Evolutionary conservation across 257 asterid species (phyloP).

Genomic region (Nemophila menziesii): DNA sequence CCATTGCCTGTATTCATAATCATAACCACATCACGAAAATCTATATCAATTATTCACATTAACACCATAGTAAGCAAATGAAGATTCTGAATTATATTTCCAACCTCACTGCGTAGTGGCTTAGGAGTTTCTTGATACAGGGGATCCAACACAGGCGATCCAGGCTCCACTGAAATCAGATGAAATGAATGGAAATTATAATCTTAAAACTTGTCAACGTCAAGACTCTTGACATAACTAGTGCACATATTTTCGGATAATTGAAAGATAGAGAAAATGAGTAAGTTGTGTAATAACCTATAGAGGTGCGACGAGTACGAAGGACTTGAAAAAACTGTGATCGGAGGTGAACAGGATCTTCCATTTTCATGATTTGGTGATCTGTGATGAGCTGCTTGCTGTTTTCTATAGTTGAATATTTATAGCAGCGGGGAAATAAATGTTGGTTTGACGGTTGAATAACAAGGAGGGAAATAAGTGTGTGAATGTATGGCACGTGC

Average conservation of each 20-base stretch:
- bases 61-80: not conserved
- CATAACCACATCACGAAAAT: conserved; percentile 3
- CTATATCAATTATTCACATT: conserved; percentile 4
- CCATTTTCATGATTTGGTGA: conserved; percentile 10
- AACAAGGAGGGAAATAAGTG: not conserved
- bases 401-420: not conserved
- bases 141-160: conserved; percentile 61
- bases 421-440: not conserved
- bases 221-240: too few relatives aligned
- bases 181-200: not conserved
- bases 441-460: not conserved
- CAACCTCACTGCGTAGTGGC: conserved; percentile 66
- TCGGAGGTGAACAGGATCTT: conserved; percentile 29
- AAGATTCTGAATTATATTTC: conserved; percentile 5
- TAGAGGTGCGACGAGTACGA: conserved; percentile 47
- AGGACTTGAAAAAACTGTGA: conserved; percentile 51
- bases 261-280: too few relatives aligned
- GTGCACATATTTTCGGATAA: too few relatives aligned
- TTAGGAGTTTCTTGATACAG: conserved; percentile 58
- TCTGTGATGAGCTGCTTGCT: not conserved
- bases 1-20: conserved; percentile 46
- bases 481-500: not conserved
- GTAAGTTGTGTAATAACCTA: conserved; percentile 34
- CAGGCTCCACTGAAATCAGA: conserved; percentile 31
- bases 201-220: not conserved